Base-by-base conservation (phyloP, 148 eudicot species). In the Rhododendron griersonianum region DNA sequence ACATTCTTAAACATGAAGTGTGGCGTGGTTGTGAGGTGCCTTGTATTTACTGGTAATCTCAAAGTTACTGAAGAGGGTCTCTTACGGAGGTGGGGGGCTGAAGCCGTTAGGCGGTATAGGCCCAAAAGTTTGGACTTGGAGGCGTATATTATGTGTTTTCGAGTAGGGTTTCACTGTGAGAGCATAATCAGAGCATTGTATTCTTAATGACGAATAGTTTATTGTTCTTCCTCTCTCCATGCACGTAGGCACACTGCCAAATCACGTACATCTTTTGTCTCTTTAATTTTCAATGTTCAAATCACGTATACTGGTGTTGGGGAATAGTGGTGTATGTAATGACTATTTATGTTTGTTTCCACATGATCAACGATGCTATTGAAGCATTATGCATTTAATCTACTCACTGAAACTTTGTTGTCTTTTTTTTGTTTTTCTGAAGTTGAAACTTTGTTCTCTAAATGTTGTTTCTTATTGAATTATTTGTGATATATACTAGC, bases 361-460 rank as follows among this genome's bases (percentile, higher is more conserved):
- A 19, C 80, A 76, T 41, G 50, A 79, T n/a, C 81, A 23, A 3
- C 5, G 13, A 25, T 47, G 81, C n/a, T 47, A 23, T 23, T 28
- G 82, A 51, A 80, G 82, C 61, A 15, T 33, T 30, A 5, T 51
- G 55, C 33, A 83, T 85, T 5, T 76, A 55, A 47, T 77, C 84
- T 37, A 41, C 37, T 28, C 48, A 11, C 45, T 19, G 28, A 50
- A 84, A 74, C 47, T 4, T 45, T 16, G 53, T 19, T 59, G 39
- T 45, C 10, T 61, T 18, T 59, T 59, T 59, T 19, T 59, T 59
- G 0, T 59, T 57, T 57, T 57, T 1, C 53, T 61, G 28, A 63
- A 63, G 11, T n/a, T 33, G 44, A 50, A 84, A 84, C 30, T 2
- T 45, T 48, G 61, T 19, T 61, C 25, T 47, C 14, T 41, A 15